Percentiles rank a stretch among this genome's conserved stretches.
phyloP scores from a whole-genome alignment of 768 basidiomycete genomes.

The Termitomyces sp. region DNA sequence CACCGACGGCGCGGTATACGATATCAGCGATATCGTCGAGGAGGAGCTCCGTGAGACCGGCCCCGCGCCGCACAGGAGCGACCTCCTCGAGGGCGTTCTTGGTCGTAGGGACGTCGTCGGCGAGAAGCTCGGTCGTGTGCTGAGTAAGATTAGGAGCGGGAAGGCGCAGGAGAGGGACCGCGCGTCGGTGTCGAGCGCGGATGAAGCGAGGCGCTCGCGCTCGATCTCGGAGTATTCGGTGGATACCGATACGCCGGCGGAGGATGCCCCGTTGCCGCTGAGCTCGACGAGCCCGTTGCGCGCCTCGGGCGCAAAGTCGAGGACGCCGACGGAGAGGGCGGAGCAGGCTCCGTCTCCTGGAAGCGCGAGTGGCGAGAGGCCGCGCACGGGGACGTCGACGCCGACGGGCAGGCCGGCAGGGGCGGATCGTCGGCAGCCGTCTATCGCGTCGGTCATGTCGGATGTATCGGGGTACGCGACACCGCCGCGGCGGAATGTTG shows the following conservation, averaged over 20 bases:
- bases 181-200: not conserved
- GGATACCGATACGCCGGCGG: constrained; percentile 25
- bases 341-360: not conserved
- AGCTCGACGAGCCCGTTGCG: constrained; percentile 37
- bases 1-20: constrained; percentile 83
- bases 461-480: constrained; percentile 53
- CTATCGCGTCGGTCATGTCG: constrained; percentile 72
- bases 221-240: constrained; percentile 58
- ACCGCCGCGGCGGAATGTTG: constrained; percentile 16
- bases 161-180: constrained; percentile 31
- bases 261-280: not conserved
- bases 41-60: constrained; percentile 66
- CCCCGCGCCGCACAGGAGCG: constrained; percentile 35
- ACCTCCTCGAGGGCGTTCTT: constrained; percentile 64
- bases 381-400: constrained; percentile 28
- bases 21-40: constrained; percentile 91
- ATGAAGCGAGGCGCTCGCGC: constrained; percentile 28
- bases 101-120: constrained; percentile 54
- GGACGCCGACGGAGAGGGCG: constrained; percentile 8
- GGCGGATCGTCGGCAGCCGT: constrained; percentile 50
- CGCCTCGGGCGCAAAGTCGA: constrained; percentile 21
- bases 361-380: not conserved
- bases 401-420: constrained; percentile 23
- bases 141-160: constrained; percentile 70
- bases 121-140: constrained; percentile 69